phyloP scores from a whole-genome alignment of 768 basidiomycete species.

The button mushroom (Agaricus bisporus) region DNA sequence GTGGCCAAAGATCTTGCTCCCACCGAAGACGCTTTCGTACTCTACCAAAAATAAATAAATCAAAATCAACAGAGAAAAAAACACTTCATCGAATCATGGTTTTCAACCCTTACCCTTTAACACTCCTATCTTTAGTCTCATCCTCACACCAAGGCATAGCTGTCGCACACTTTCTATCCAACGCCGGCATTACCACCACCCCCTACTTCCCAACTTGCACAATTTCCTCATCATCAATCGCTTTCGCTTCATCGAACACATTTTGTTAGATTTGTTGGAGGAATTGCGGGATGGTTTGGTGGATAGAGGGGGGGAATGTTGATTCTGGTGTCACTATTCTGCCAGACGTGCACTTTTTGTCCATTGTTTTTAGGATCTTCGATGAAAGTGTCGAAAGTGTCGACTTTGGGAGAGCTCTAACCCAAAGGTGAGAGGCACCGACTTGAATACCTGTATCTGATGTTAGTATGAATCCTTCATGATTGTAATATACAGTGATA shows the following conservation, averaged over 20 bases:
- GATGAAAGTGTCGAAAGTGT: constrained; percentile 98
- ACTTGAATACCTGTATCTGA: constrained; percentile 98
- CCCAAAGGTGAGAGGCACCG: constrained; percentile 96
- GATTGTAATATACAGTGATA: constrained; percentile 95
- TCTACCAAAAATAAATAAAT: constrained; percentile 23
- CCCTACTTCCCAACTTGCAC: constrained; percentile 83
- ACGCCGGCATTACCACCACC: constrained; percentile 82
- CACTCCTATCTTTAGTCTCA: constrained; percentile 94
- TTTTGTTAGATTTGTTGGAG: constrained; percentile 85
- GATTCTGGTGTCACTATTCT: constrained; percentile 70
- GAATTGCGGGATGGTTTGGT: constrained; percentile 51
- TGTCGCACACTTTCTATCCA: constrained; percentile 84
- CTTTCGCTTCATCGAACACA: constrained; percentile 79
- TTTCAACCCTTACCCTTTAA: constrained; percentile 74
- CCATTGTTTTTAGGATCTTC: constrained; percentile 76
- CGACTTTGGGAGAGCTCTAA: constrained; percentile 92
- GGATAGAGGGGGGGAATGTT: constrained; percentile 40
- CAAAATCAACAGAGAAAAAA: constrained; percentile 15
- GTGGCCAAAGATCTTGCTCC: constrained; percentile 97
- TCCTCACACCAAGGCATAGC: constrained; percentile 96
- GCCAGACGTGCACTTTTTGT: constrained; percentile 84
- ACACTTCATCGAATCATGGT: too few relatives aligned
- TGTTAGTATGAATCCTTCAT: constrained; percentile 97
- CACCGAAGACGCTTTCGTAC: constrained; percentile 91
- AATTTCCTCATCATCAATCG: constrained; percentile 63